Percentiles rank a stretch among this genome's conserved stretches.
These are phyloP conservation scores for Saitozyma podzolica DNA, from an alignment of 768 basidiomycete species.

Conservation along the genomic window DNA sequence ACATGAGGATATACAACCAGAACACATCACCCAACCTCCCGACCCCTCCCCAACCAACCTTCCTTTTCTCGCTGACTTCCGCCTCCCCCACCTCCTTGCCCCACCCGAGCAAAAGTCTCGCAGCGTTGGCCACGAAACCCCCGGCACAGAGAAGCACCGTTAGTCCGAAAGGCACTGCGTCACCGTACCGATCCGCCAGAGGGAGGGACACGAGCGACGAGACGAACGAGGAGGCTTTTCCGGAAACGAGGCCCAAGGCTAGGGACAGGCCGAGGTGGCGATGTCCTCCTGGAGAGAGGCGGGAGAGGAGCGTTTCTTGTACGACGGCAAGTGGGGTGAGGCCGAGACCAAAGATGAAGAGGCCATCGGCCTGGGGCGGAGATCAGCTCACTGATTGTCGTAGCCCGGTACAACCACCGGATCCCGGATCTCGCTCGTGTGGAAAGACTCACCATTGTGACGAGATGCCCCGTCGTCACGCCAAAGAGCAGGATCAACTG, in stretches of 20 bases:
- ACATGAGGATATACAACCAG: slow-evolving; percentile 38
- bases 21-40: slow-evolving; percentile 26
- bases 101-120: slow-evolving; percentile 21
- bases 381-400: slow-evolving; percentile 56
- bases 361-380: slow-evolving; percentile 66
- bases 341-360: slow-evolving; percentile 78
- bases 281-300: slow-evolving; percentile 16
- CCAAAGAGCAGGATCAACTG: slow-evolving; percentile 60
- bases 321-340: slow-evolving; percentile 77
- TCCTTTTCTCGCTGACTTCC: slow-evolving; percentile 12
- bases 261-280: slow-evolving; percentile 50
- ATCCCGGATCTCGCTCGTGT: not conserved
- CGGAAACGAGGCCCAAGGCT: slow-evolving; percentile 78
- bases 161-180: slow-evolving; percentile 25
- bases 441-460: slow-evolving; percentile 17
- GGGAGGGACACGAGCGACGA: slow-evolving; percentile 75
- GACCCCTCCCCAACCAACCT: slow-evolving; percentile 18
- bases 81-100: slow-evolving; percentile 14
- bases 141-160: slow-evolving; percentile 16
- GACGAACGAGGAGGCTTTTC: slow-evolving; percentile 74
- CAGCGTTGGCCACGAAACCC: slow-evolving; percentile 21
- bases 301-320: slow-evolving; percentile 57
- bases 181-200: slow-evolving; percentile 52
- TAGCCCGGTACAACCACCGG: no score
- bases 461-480: slow-evolving; percentile 20